Conservation (phyloP, 805 yeast species). For the Saturnispora dispora region DNA sequence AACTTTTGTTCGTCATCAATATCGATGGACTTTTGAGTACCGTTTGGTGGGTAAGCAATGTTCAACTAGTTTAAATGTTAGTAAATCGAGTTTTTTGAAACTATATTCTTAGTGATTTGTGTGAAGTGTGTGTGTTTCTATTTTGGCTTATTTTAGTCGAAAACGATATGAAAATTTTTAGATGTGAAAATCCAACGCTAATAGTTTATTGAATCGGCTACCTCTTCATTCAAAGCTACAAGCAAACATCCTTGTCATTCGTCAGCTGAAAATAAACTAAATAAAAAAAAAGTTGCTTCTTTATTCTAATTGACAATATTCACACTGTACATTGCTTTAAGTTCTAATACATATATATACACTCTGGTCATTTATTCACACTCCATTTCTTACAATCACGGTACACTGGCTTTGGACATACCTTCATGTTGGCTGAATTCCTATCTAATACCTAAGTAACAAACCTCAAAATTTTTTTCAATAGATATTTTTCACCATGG, state of each 20-base stretch:
- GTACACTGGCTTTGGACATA: neutral
- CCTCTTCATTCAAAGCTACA: neutral
- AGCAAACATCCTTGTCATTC: neutral
- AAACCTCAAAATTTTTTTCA: slow-evolving; percentile 1
- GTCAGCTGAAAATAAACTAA: neutral
- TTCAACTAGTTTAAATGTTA: slow-evolving; percentile 53
- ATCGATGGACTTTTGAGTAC: slow-evolving; percentile 96
- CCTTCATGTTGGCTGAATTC: slow-evolving; percentile 2
- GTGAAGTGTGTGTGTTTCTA: neutral
- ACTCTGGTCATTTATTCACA: neutral
- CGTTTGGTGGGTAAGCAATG: slow-evolving; percentile 99
- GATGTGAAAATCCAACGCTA: neutral
- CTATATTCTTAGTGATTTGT: neutral
- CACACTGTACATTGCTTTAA: no score
- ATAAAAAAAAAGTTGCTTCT: no score
- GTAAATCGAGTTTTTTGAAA: neutral
- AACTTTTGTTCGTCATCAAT: slow-evolving; percentile 99
- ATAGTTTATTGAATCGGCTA: no score
- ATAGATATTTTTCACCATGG: neutral
- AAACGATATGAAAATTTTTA: neutral
- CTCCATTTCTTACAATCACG: neutral
- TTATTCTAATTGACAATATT: neutral
- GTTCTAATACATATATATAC: no score
- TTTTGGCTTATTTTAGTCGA: neutral
- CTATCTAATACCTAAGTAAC: slow-evolving; percentile 2